Conservation (phyloP, 257 asterid species). For the Oldenlandia corymbosa region DNA sequence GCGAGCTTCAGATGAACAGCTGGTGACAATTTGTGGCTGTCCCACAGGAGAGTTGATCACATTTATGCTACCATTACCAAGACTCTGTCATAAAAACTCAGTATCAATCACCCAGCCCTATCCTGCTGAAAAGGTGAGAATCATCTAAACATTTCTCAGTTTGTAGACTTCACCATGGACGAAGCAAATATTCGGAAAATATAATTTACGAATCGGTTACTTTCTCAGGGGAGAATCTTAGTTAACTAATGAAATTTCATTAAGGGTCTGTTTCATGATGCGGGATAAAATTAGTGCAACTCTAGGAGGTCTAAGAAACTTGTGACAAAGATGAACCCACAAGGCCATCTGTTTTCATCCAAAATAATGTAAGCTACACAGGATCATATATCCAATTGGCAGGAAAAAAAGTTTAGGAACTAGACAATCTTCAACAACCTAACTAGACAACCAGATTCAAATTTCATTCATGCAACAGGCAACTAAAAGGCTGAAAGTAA, state of each 20-base stretch:
- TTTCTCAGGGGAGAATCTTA: not conserved
- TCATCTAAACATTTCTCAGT: conserved; percentile 54
- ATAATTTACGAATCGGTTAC: not conserved
- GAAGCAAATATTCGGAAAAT: conserved; percentile 13
- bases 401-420: not conserved
- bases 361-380: not conserved
- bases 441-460: not conserved
- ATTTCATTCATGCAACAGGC: not conserved
- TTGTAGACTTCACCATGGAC: conserved; percentile 27
- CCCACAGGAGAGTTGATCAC: conserved; percentile 41
- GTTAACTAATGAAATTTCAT: not conserved
- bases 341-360: not conserved
- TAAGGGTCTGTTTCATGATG: not conserved
- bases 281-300: not conserved
- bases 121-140: conserved; percentile 53
- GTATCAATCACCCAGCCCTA: conserved; percentile 54
- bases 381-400: too few relatives aligned
- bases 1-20: conserved; percentile 58
- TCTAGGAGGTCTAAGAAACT: not conserved
- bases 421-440: not conserved
- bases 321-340: not conserved
- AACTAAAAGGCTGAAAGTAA: not conserved
- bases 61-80: conserved; percentile 43
- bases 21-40: conserved; percentile 34
- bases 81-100: conserved; percentile 80